phyloP scores from a whole-genome alignment of 2,329 filamentous ascomycete genomes.

The Talaromyces sp. region DNA sequence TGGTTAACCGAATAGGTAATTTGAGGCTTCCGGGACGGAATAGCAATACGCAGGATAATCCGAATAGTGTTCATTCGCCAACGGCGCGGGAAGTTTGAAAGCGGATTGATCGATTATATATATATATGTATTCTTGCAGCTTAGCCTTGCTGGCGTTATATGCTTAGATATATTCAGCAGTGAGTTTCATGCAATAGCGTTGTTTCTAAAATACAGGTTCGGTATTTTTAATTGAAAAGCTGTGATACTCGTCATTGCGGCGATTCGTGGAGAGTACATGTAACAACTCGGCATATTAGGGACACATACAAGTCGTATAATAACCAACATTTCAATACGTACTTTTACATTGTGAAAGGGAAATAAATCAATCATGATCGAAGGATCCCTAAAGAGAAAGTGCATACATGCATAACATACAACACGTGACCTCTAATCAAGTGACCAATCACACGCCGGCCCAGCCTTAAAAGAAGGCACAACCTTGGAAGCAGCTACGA shows the following conservation, averaged over 20 bases:
- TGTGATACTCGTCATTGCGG: too few species aligned
- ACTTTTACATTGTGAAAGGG: background rate
- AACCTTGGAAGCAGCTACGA: background rate
- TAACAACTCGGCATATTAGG: background rate
- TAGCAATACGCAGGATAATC: slow-evolving; percentile 33
- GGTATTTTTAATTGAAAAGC: background rate
- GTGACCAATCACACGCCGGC: slow-evolving; percentile 2
- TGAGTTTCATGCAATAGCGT: background rate
- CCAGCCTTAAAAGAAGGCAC: background rate
- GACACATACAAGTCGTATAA: background rate
- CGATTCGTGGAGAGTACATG: background rate
- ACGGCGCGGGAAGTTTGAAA: slow-evolving; percentile 38
- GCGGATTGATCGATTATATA: background rate
- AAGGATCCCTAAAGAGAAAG: background rate
- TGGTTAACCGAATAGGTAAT: slow-evolving; percentile 80
- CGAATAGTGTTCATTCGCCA: slow-evolving; percentile 28
- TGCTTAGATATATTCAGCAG: background rate
- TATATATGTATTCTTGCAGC: background rate
- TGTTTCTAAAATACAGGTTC: background rate
- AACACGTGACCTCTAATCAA: background rate
- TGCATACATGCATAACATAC: background rate
- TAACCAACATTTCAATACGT: too few species aligned
- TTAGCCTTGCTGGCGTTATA: background rate
- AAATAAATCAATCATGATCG: background rate
- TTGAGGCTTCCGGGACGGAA: slow-evolving; percentile 64